A percentile compares a stretch with the other conserved stretches of the same genome.
Evolutionary conservation across 2,329 filamentous ascomycete species (phyloP).

Genomic region (Monosporascus sp.): DNA sequence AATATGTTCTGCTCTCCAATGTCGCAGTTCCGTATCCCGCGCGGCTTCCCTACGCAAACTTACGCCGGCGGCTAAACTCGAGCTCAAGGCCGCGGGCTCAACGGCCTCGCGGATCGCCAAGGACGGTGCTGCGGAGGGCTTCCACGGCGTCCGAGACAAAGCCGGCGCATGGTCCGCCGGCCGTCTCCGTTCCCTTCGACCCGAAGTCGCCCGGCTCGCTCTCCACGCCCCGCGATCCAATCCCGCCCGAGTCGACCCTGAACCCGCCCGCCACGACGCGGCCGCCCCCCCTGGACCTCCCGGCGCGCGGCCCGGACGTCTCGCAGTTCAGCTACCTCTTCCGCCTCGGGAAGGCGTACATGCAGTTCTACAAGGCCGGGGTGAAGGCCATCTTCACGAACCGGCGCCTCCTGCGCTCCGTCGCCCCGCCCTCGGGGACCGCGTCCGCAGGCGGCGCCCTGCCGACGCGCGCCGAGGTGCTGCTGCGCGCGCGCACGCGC

Average conservation of each 20-base stretch:
- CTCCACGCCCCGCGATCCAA: slow-evolving; percentile 2
- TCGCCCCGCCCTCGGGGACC: slow-evolving; percentile 25
- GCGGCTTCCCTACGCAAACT: neutral
- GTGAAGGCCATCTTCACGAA: slow-evolving; percentile 71
- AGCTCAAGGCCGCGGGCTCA: neutral
- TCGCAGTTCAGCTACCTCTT: slow-evolving; percentile 50
- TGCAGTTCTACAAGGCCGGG: slow-evolving; percentile 82
- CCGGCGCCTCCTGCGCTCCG: slow-evolving; percentile 42
- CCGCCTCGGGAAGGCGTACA: slow-evolving; percentile 67
- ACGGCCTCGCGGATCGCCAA: neutral
- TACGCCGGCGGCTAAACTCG: neutral
- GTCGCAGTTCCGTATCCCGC: too few relatives aligned
- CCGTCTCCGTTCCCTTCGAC: slow-evolving; percentile 4
- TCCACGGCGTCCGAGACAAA: too few relatives aligned
- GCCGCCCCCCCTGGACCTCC: slow-evolving; percentile 63
- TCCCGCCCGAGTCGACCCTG: slow-evolving; percentile 32
- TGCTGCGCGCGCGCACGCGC: slow-evolving; percentile 61
- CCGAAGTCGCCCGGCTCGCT: slow-evolving; percentile 2
- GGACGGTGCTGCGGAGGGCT: too few relatives aligned
- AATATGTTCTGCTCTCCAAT: too few relatives aligned
- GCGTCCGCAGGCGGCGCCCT: slow-evolving; percentile 47
- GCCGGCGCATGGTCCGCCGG: neutral
- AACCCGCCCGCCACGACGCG: slow-evolving; percentile 72
- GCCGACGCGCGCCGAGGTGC: slow-evolving; percentile 62
- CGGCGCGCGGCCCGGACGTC: slow-evolving; percentile 43